Evolutionary conservation across 2,329 filamentous ascomycete species (phyloP).

Genomic region (Botrytis squamosa): DNA sequence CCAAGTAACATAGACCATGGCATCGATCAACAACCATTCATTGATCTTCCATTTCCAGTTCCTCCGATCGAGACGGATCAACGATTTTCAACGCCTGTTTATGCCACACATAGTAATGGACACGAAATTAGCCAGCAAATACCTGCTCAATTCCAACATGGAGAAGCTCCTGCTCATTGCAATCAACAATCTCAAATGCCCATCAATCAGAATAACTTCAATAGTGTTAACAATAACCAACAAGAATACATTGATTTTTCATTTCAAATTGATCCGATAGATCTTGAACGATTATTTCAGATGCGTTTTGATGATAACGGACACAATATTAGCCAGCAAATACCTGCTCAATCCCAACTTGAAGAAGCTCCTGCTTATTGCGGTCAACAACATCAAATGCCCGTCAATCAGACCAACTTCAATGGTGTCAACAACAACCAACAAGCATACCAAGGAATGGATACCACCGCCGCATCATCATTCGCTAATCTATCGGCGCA

Average conservation of each 20-base stretch:
- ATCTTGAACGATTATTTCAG: too few species aligned
- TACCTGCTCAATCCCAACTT: not conserved
- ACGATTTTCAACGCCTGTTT: too few species aligned
- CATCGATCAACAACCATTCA: not conserved
- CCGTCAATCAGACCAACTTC: too few species aligned
- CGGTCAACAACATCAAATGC: not conserved
- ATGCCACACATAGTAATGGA: not conserved
- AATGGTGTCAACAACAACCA: not conserved
- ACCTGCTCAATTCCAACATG: not conserved
- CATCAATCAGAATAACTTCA: not conserved
- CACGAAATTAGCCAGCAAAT: not conserved
- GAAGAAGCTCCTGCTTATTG: not conserved
- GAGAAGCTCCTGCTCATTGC: not conserved
- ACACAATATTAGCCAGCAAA: not conserved
- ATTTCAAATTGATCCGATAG: too few species aligned
- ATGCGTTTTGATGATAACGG: too few species aligned
- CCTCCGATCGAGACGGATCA: not conserved
- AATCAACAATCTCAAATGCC: not conserved
- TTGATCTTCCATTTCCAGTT: not conserved
- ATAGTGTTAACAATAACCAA: not conserved
- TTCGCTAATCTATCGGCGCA: not conserved
- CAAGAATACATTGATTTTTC: too few species aligned
- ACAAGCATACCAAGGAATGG: not conserved
- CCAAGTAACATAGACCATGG: accelerated
- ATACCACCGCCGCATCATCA: not conserved